Percentiles rank a stretch among this genome's conserved stretches.
These are phyloP conservation scores for Hyphodiscus hymeniophilus DNA, from an alignment of 495 filamentous ascomycete species.

Conservation along the genomic window DNA sequence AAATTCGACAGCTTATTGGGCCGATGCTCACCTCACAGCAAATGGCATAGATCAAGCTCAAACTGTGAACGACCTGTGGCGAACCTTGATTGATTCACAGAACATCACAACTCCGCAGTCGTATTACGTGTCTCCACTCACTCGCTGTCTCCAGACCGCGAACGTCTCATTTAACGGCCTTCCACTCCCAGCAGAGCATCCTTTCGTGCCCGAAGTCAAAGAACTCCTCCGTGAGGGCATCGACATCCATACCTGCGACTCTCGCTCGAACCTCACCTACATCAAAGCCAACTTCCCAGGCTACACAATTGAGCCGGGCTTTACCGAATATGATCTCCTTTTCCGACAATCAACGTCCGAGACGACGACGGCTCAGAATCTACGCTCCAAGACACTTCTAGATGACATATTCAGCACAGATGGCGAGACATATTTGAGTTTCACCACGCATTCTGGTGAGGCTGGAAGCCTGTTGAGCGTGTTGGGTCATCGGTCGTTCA, in stretches of 20 bases:
- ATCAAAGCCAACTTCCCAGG: slow-evolving; percentile 51
- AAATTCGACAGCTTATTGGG: slow-evolving; percentile 58
- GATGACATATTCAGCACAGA: slow-evolving; percentile 57
- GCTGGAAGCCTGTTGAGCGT: slow-evolving; percentile 48
- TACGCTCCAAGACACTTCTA: slow-evolving; percentile 45
- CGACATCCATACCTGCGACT: slow-evolving; percentile 71
- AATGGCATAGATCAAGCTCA: slow-evolving; percentile 54
- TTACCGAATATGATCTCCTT: slow-evolving; percentile 52
- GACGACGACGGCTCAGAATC: slow-evolving; percentile 43
- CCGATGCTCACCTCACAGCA: slow-evolving; percentile 57
- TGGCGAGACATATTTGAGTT: slow-evolving; percentile 48
- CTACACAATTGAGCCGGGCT: slow-evolving; percentile 53
- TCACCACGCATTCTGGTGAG: slow-evolving; percentile 63
- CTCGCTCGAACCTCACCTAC: slow-evolving; percentile 46
- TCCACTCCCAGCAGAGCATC: slow-evolving; percentile 32
- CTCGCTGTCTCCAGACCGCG: slow-evolving; percentile 58
- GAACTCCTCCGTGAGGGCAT: slow-evolving; percentile 67
- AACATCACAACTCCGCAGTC: slow-evolving; percentile 54
- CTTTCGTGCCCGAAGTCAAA: slow-evolving; percentile 57
- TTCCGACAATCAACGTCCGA: slow-evolving; percentile 51
- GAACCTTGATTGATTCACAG: slow-evolving; percentile 38
- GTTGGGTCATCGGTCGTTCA: slow-evolving; percentile 55
- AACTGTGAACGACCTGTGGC: slow-evolving; percentile 55
- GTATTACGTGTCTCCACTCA: slow-evolving; percentile 64
- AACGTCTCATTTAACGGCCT: slow-evolving; percentile 52